These are phyloP conservation scores for Passiflora organensis DNA, from an alignment of 345 rosid genomes.

Conservation along the genomic window DNA sequence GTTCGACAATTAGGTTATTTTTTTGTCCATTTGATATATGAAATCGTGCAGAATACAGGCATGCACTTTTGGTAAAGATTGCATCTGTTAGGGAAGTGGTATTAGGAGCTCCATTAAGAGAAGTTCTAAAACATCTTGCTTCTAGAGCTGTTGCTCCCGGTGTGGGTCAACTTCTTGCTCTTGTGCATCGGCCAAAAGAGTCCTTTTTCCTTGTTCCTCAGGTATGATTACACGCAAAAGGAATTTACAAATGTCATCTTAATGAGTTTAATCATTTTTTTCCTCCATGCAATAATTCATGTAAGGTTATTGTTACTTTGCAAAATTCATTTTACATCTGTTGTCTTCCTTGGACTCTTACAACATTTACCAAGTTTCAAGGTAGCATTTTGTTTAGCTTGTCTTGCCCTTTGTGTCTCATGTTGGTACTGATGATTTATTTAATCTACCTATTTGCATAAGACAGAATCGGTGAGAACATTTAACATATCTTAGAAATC, in stretches of 20 bases:
- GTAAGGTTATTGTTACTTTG: not conserved
- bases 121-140: conserved; percentile 66
- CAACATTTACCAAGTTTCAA: no score
- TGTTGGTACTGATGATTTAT: no score
- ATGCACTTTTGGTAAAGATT: conserved; percentile 54
- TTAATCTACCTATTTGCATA: no score
- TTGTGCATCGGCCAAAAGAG: conserved; percentile 91
- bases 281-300: not conserved
- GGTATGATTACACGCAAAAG: conserved; percentile 31
- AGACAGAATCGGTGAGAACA: no score
- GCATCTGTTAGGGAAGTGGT: conserved; percentile 93
- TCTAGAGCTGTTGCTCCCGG: conserved; percentile 61
- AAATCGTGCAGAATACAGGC: conserved; percentile 60
- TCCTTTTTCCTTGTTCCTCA: conserved; percentile 78
- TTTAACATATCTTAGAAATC: no score
- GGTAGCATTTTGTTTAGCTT: no score
- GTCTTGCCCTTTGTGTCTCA: no score
- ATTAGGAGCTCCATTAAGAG: conserved; percentile 81
- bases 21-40: no score
- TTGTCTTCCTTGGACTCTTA: not conserved
- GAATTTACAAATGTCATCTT: not conserved
- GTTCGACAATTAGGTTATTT: no score
- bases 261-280: not conserved
- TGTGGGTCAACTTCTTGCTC: conserved; percentile 55
- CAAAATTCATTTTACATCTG: not conserved